Conservation (phyloP, 331 rosid genomes). For the Prunus yedoensis region DNA sequence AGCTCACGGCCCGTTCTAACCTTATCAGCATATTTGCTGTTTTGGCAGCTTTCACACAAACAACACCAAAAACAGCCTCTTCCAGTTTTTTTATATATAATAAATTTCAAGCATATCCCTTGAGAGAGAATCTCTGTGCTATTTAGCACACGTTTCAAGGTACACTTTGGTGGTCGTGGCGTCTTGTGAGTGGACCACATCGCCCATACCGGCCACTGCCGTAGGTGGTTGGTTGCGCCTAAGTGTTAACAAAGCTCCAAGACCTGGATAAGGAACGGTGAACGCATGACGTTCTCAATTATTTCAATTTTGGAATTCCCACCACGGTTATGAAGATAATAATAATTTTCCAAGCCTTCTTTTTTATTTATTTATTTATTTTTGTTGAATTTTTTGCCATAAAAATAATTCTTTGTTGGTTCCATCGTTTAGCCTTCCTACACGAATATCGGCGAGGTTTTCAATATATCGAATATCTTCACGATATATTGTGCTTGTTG, state of each 20-base stretch:
- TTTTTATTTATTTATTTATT: too few relatives aligned
- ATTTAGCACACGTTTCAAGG: slow-evolving; percentile 40
- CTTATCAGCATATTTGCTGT: too few relatives aligned
- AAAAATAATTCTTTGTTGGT: neutral
- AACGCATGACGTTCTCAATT: too few relatives aligned
- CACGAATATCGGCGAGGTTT: neutral
- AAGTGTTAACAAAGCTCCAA: slow-evolving; percentile 29
- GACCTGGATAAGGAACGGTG: slow-evolving; percentile 55
- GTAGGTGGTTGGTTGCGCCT: slow-evolving; percentile 32
- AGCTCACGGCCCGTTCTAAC: too few relatives aligned
- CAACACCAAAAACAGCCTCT: too few relatives aligned
- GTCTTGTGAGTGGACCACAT: slow-evolving; percentile 24
- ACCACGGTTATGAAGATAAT: neutral
- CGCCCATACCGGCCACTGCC: neutral
- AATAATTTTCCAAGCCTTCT: too few relatives aligned
- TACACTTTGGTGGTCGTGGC: slow-evolving; percentile 39
- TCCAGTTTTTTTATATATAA: too few relatives aligned
- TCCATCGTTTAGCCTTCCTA: neutral
- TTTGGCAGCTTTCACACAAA: too few relatives aligned
- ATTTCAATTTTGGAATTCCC: neutral
- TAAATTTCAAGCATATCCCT: too few relatives aligned
- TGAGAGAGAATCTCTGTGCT: neutral
- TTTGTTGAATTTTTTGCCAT: neutral
- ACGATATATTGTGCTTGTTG: too few relatives aligned
- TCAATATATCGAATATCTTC: neutral